These are phyloP conservation scores for Plenodomus biglobosus DNA, from an alignment of 2,329 filamentous ascomycete genomes.

Conservation along the genomic window DNA sequence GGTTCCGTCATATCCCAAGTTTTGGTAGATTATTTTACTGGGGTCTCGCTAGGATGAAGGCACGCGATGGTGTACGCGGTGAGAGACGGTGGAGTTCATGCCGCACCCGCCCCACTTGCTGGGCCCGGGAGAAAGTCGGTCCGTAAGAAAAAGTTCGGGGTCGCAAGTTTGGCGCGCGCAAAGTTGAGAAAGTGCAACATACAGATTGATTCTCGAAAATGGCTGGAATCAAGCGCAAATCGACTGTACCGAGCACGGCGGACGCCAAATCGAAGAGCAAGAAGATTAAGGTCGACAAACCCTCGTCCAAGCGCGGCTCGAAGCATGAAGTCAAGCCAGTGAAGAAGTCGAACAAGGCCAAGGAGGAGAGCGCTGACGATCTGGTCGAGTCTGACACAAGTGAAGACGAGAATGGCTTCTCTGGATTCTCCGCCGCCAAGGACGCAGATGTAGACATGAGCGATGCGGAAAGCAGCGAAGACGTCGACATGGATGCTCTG, in stretches of 20 bases:
- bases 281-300: conserved; percentile 43
- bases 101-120: conserved; percentile 3
- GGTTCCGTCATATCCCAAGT: no score
- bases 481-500: conserved; percentile 11
- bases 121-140: conserved; percentile 13
- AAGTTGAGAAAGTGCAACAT: conserved; percentile 6
- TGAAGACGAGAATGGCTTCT: conserved; percentile 42
- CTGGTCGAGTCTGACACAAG: conserved; percentile 41
- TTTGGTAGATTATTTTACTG: no score
- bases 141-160: conserved; percentile 32
- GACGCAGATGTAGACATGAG: conserved; percentile 29
- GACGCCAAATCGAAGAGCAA: conserved; percentile 39
- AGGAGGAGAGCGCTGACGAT: conserved; percentile 33
- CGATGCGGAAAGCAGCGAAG: conserved; percentile 21
- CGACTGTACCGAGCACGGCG: conserved; percentile 16
- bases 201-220: conserved; percentile 19
- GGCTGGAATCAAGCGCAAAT: conserved; percentile 43
- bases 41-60: no score
- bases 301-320: conserved; percentile 28
- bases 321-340: conserved; percentile 29
- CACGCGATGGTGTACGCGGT: no score
- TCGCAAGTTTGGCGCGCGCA: conserved; percentile 18
- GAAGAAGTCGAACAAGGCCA: conserved; percentile 36
- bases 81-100: not conserved
- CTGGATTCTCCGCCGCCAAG: conserved; percentile 37